Evolutionary conservation across 192 early-diverging fungal species (phyloP).

Genomic region (Lunasporangiospora selenospora): DNA sequence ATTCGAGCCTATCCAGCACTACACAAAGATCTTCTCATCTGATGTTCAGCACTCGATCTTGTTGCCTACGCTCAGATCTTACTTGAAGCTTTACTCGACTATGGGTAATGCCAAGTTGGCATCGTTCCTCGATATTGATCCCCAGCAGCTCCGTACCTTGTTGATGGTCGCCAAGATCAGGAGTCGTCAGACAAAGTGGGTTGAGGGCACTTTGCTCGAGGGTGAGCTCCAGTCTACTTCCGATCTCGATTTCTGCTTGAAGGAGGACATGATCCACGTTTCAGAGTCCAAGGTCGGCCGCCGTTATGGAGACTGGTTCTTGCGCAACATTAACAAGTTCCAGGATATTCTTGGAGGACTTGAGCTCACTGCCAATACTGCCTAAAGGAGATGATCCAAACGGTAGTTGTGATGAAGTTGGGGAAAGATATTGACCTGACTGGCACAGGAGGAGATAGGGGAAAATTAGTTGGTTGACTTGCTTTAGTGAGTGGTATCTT

Average conservation of each 20-base stretch:
- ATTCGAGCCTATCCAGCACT: slow-evolving; percentile 77
- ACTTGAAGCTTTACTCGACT: slow-evolving; percentile 95
- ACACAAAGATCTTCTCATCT: slow-evolving; percentile 84
- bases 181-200: slow-evolving; percentile 89
- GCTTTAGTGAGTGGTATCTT: no score
- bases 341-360: slow-evolving; percentile 59
- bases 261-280: slow-evolving; percentile 95
- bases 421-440: no score
- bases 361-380: slow-evolving; percentile 42
- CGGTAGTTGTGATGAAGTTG: no score
- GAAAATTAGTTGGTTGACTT: no score
- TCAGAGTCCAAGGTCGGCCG: slow-evolving; percentile 93
- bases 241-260: slow-evolving; percentile 93
- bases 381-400: no score
- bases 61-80: slow-evolving; percentile 89
- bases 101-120: slow-evolving; percentile 90
- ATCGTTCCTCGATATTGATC: slow-evolving; percentile 84
- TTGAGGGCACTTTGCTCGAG: slow-evolving; percentile 78
- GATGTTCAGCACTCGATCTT: slow-evolving; percentile 88
- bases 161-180: slow-evolving; percentile 95
- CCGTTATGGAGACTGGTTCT: slow-evolving; percentile 95
- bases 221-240: slow-evolving; percentile 84
- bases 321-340: slow-evolving; percentile 93
- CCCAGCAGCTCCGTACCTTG: slow-evolving; percentile 83
- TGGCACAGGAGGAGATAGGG: no score